Base-by-base conservation (phyloP, 495 filamentous ascomycete species). In the Aspergillus egyptiacus region DNA sequence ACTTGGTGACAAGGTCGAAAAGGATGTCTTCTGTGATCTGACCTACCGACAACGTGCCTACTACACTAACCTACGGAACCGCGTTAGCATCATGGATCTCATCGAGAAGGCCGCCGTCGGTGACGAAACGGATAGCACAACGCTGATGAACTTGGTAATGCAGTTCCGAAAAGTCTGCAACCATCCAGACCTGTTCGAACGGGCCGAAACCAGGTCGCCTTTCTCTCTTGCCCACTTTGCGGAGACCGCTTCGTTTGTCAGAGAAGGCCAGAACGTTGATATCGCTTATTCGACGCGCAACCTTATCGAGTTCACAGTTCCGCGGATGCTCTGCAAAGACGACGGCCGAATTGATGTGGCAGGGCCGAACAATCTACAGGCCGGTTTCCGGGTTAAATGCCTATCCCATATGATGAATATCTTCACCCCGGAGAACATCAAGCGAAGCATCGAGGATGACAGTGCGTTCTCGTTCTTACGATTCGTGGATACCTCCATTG, bases 151-250 rank as follows among this genome's bases (percentile, higher is more conserved):
- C 64, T 75, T 98, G 52, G 93, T 98, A 47, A 98, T 98, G 93
- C 94, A 98, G 68, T 98, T 98, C 79, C 83, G 93, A 46, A 98
- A 98, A 72, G 94, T 98, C 43, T 98, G 93, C 73, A 98, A 98
- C 59, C 93, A 98, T 65, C 93, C 93, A 2, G 93, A 98, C 70
- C 72, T 98, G 17, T 97, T 97, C 51, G 91, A 99, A 64, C 82
- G 94, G 34, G 90, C 91, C 13, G 93, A 97, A 48, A 94, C 86
- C 15, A 81, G 80, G 15, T 95, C 91, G 13, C 90, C 91, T 0
- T 84, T 90, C 60, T 88, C 87, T 1, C 76, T 84, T 48, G 83
- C 81, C 6, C 75, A 85, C 65, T 97, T 89, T 63, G 94, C 91
- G 14, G 94, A 97, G 66, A 96, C 91, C 8, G 90, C 86, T 10